phyloP scores from a whole-genome alignment of 805 yeast species.

The Zygosaccharomyces kombuchaensis region DNA sequence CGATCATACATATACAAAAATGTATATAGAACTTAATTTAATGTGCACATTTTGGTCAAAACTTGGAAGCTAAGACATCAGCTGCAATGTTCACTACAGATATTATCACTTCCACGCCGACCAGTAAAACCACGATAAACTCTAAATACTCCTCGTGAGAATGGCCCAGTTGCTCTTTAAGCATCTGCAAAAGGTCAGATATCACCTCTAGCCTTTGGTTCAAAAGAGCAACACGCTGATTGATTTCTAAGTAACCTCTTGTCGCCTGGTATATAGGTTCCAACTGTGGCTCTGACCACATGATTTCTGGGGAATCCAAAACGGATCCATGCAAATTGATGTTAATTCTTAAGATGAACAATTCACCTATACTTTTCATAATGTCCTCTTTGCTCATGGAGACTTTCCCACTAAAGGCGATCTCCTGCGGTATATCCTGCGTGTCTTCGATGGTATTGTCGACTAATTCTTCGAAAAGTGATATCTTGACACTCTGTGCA shows the following conservation, averaged over 20 bases:
- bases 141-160: conserved; percentile 90
- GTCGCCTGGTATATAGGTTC: conserved; percentile 98
- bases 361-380: conserved; percentile 95
- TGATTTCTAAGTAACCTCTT: conserved; percentile 90
- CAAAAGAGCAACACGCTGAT: conserved; percentile 83
- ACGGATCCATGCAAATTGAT: conserved; percentile 84
- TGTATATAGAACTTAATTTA: background rate
- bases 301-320: conserved; percentile 91
- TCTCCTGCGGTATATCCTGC: conserved; percentile 93
- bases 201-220: conserved; percentile 93
- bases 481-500: conserved; percentile 92
- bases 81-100: conserved; percentile 76
- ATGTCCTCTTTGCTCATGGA: conserved; percentile 91
- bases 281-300: conserved; percentile 98
- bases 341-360: conserved; percentile 80
- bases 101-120: conserved; percentile 87
- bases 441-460: conserved; percentile 97
- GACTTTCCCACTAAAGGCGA: conserved; percentile 91
- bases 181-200: conserved; percentile 88
- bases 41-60: conserved; percentile 3
- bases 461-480: conserved; percentile 90
- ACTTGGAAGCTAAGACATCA: conserved; percentile 43
- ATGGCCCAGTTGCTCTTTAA: conserved; percentile 95
- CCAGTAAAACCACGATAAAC: conserved; percentile 82
- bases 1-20: background rate